Evolutionary conservation across 768 basidiomycete genomes (phyloP).

Genomic region (Mycena indigotica): DNA sequence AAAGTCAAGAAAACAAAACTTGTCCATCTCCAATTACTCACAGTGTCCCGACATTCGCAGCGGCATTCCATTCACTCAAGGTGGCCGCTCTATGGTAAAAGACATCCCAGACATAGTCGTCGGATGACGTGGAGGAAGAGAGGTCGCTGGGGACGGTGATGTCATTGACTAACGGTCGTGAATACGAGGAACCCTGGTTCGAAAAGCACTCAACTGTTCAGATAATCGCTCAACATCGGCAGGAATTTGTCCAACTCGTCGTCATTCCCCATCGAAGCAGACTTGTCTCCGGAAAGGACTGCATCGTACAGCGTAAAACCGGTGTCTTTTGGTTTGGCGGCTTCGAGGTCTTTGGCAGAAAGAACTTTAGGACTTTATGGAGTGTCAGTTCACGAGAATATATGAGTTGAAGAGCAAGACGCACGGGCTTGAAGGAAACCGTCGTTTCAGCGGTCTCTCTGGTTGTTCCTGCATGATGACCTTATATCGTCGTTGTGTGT

Average conservation of each 20-base stretch:
- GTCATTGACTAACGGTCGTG: slow-evolving; percentile 31
- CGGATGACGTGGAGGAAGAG: slow-evolving; percentile 20
- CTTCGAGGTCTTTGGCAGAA: slow-evolving; percentile 49
- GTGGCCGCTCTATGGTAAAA: slow-evolving; percentile 73
- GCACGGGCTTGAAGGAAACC: slow-evolving; percentile 45
- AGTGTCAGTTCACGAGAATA: background rate
- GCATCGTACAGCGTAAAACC: slow-evolving; percentile 78
- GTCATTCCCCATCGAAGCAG: slow-evolving; percentile 39
- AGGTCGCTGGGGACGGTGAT: slow-evolving; percentile 13
- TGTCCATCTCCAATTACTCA: slow-evolving; percentile 36
- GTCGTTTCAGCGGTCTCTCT: slow-evolving; percentile 28
- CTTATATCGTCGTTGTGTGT: slow-evolving; percentile 51
- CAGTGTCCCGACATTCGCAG: slow-evolving; percentile 64
- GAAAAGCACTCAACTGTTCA: too few species aligned
- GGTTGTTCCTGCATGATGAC: slow-evolving; percentile 42
- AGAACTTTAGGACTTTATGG: slow-evolving; percentile 65
- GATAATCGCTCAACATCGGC: slow-evolving; percentile 76
- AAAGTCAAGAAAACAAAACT: background rate
- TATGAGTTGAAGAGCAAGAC: slow-evolving; percentile 17
- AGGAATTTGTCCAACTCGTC: slow-evolving; percentile 76
- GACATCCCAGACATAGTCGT: slow-evolving; percentile 84
- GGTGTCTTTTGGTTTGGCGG: slow-evolving; percentile 29
- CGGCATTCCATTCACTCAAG: slow-evolving; percentile 60
- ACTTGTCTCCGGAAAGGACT: slow-evolving; percentile 44
- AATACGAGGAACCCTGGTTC: too few species aligned